Conservation (phyloP, 345 rosid species). For the Eucalyptus virginea region DNA sequence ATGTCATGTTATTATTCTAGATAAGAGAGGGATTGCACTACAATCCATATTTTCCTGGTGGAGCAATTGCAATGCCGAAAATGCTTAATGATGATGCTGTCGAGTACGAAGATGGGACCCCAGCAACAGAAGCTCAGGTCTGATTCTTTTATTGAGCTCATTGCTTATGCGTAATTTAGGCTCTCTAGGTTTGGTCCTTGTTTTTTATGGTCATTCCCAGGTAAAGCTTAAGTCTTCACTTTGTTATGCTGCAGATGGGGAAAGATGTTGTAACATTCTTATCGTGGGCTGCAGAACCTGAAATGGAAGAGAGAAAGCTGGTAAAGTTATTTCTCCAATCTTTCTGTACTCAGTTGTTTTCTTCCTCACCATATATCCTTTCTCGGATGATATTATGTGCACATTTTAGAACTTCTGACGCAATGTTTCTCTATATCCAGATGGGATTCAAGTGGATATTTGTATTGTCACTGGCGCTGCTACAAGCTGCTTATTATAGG, state of each 20-base stretch:
- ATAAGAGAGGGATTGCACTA: slow-evolving; percentile 93
- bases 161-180: neutral
- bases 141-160: neutral
- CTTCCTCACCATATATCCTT: neutral
- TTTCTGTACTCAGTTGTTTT: neutral
- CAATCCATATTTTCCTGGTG: slow-evolving; percentile 98
- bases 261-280: slow-evolving; percentile 91
- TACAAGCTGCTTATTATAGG: slow-evolving; percentile 90
- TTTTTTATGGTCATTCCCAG: neutral
- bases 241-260: slow-evolving; percentile 65
- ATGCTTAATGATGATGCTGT: slow-evolving; percentile 97
- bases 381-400: neutral
- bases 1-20: slow-evolving; percentile 16
- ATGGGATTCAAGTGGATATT: slow-evolving; percentile 99
- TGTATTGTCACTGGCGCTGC: slow-evolving; percentile 77
- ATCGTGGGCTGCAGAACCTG: slow-evolving; percentile 99
- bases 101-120: slow-evolving; percentile 96
- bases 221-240: neutral
- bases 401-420: neutral
- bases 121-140: slow-evolving; percentile 99
- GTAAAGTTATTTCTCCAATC: slow-evolving; percentile 6
- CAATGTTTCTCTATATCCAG: slow-evolving; percentile 20
- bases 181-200: neutral
- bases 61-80: slow-evolving; percentile 99
- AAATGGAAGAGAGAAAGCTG: slow-evolving; percentile 99